Base-by-base conservation (phyloP, 2,329 filamentous ascomycete genomes). In the Aspergillus melleus region DNA sequence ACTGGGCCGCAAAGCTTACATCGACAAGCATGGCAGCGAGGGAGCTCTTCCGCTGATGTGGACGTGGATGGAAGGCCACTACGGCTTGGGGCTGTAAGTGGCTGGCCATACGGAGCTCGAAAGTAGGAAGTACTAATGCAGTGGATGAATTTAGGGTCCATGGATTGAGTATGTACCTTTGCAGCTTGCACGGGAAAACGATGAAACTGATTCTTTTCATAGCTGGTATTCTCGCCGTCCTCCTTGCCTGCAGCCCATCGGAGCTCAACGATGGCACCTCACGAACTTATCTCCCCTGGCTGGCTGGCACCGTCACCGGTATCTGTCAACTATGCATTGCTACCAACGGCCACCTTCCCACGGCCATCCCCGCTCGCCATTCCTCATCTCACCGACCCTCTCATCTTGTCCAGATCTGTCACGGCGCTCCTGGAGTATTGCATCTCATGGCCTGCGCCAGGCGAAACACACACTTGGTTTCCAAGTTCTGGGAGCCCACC, bases 341-440 rank as follows among this genome's bases (percentile, higher is more conserved):
- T 6, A 65, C 70, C 20, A 64, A 73, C 8, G 77, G 77, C 8
- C 75, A 79, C 57, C 67, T 79, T 3, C 76, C 76, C 2, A 75
- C 72, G 50, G 65, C 70, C 4, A 66, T 78, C 26, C 77, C 77
- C 1, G 63, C 66, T 2, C 69, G 64, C 32, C 62, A 50, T 8
- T 61, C 64, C 42, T 55, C 57, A 3, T 54, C 63, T 24, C 47
- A 6, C 4, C 66, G 64, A 32, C 22, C 60, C 12, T 73, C 70
- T 1, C 70, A 71, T 42, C 70, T 78, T 11, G 72, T 79, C 2
- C 77, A 79, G 49, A 66, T 79, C 36, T 79, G 77, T 36, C 77
- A 79, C 57, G 77, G 77, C 2, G 70, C 71, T 16, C 77, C 77
- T 1, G 75, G 74, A 0, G 61, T 78, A 4, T 64, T 79, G 6